phyloP scores from a whole-genome alignment of 176 grass and related monocot genomes.

The Eremochloa ophiuroides region DNA sequence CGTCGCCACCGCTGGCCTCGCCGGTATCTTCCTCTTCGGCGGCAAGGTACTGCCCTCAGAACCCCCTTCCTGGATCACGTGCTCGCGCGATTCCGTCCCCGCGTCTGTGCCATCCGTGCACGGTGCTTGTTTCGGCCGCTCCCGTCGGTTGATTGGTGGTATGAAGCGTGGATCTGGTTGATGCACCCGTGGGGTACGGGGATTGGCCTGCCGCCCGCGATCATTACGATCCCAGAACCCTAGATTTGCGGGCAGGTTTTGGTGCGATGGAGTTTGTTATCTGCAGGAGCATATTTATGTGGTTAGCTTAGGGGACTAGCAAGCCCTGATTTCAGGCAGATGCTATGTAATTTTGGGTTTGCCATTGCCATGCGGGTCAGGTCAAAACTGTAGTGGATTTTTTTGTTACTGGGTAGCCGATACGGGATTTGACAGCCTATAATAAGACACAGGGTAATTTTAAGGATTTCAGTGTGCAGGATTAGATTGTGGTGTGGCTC shows the following conservation, averaged over 20 bases:
- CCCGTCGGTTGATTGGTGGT: neutral
- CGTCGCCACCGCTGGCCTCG: slow-evolving; percentile 60
- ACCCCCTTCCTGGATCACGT: neutral
- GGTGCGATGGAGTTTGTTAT: neutral
- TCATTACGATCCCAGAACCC: neutral
- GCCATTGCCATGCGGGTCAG: neutral
- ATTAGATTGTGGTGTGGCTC: neutral
- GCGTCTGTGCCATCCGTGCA: neutral
- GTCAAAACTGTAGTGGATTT: neutral
- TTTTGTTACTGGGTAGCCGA: neutral
- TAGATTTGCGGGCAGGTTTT: neutral
- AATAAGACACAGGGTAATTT: neutral
- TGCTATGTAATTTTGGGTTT: neutral
- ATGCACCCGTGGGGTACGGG: neutral
- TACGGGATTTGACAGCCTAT: neutral
- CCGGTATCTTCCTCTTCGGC: slow-evolving; percentile 66
- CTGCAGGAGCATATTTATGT: neutral
- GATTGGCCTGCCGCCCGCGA: neutral
- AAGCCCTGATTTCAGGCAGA: neutral
- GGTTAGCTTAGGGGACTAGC: neutral
- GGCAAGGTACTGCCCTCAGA: slow-evolving; percentile 45
- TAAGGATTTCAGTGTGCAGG: neutral
- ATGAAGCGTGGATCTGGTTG: neutral
- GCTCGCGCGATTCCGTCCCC: no score
- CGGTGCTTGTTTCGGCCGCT: neutral